These are phyloP conservation scores for Clausena lansium DNA, from an alignment of 345 rosid species.

Conservation along the genomic window DNA sequence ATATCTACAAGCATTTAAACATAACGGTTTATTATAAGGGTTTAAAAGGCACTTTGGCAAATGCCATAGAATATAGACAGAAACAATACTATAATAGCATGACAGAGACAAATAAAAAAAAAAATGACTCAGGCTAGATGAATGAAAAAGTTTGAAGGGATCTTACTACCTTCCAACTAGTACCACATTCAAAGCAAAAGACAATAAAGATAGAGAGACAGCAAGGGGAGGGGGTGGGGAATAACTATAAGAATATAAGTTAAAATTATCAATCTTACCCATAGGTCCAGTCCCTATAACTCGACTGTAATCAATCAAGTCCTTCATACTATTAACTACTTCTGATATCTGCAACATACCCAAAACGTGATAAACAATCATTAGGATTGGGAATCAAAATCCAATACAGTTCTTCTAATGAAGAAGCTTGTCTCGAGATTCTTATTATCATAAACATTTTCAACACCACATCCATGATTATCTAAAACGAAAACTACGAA, in stretches of 20 bases:
- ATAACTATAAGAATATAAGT: background rate
- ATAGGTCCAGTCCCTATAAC: slow-evolving; percentile 92
- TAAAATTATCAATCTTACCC: slow-evolving; percentile 53
- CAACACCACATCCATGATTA: background rate
- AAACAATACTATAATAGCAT: background rate
- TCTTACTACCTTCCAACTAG: background rate
- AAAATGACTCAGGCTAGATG: too few relatives aligned
- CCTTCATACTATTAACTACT: slow-evolving; percentile 99
- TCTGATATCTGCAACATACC: slow-evolving; percentile 68
- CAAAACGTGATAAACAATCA: background rate
- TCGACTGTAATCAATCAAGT: slow-evolving; percentile 96
- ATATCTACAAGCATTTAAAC: too few relatives aligned
- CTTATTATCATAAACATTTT: background rate
- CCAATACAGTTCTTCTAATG: background rate
- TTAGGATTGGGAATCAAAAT: background rate
- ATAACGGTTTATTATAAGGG: too few relatives aligned
- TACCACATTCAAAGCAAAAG: background rate
- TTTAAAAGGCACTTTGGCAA: background rate
- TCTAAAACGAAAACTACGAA: background rate
- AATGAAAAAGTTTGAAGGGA: background rate
- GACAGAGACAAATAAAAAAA: too few relatives aligned
- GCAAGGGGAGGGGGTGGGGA: too few relatives aligned
- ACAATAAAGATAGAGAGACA: background rate
- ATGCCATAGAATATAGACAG: background rate
- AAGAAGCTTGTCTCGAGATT: background rate